A percentile compares a stretch with the other conserved stretches of the same genome.
phyloP scores from a whole-genome alignment of 805 yeast species.

The Metschnikowia aberdeeniae region DNA sequence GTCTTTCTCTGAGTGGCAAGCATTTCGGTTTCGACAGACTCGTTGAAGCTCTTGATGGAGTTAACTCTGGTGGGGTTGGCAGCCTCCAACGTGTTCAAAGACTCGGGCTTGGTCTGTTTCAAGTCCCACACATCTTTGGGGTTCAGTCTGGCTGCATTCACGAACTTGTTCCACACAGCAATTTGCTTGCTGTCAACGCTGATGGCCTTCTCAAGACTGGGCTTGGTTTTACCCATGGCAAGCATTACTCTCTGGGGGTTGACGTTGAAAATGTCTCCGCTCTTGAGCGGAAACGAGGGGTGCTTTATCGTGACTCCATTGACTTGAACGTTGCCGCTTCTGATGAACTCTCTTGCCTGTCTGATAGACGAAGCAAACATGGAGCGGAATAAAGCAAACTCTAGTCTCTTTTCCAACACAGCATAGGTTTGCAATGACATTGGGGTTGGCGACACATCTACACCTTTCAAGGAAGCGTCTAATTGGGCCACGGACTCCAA shows the following conservation, averaged over 20 bases:
- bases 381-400: slow-evolving; percentile 84
- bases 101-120: slow-evolving; percentile 38
- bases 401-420: slow-evolving; percentile 81
- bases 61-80: slow-evolving; percentile 11
- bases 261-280: slow-evolving; percentile 87
- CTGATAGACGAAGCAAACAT: slow-evolving; percentile 91
- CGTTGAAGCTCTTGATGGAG: slow-evolving; percentile 30
- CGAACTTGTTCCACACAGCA: slow-evolving; percentile 69
- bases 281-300: slow-evolving; percentile 70
- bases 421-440: slow-evolving; percentile 86
- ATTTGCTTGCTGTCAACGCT: slow-evolving; percentile 71
- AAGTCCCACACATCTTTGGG: slow-evolving; percentile 57
- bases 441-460: slow-evolving; percentile 61
- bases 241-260: slow-evolving; percentile 78
- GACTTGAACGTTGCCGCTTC: slow-evolving; percentile 77
- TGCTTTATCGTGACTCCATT: slow-evolving; percentile 76
- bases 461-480: slow-evolving; percentile 72
- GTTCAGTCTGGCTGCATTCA: slow-evolving; percentile 51
- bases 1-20: slow-evolving; percentile 35
- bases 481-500: slow-evolving; percentile 84
- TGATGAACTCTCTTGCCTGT: slow-evolving; percentile 87
- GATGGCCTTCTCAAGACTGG: slow-evolving; percentile 63
- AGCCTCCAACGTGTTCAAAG: slow-evolving; percentile 28
- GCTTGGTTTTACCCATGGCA: slow-evolving; percentile 84
- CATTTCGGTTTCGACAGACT: slow-evolving; percentile 40